Percentiles rank a stretch among this genome's conserved stretches.
Conservation (phyloP, 768 basidiomycete genomes). For the Mycena metata region DNA sequence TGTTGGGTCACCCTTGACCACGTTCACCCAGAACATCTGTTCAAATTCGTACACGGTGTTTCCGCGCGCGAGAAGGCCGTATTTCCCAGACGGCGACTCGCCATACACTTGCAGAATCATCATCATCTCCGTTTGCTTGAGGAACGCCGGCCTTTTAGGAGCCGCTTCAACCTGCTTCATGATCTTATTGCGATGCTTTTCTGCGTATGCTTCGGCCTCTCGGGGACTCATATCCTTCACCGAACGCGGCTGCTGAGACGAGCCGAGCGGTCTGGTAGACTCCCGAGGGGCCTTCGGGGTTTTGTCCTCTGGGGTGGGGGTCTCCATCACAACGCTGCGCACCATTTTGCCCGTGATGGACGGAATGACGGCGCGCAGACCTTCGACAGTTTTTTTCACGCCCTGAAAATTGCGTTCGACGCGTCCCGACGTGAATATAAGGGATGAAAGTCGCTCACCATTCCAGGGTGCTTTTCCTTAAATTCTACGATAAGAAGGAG, state of each 20-base stretch:
- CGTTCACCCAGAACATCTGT: constrained; percentile 3
- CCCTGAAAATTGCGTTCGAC: not conserved
- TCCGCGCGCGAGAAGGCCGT: not conserved
- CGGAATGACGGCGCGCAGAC: not conserved
- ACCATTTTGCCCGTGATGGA: constrained; percentile 1
- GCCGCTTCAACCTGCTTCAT: too few relatives aligned
- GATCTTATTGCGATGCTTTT: too few relatives aligned
- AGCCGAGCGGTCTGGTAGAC: too few relatives aligned
- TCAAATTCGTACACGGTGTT: constrained; percentile 3
- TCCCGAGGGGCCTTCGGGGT: too few relatives aligned
- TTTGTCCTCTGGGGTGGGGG: too few relatives aligned
- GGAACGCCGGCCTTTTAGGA: not conserved
- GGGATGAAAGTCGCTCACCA: not conserved
- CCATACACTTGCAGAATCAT: not conserved
- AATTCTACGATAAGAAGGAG: not conserved
- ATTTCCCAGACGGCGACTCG: not conserved
- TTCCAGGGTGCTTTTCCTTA: not conserved
- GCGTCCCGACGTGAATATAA: not conserved
- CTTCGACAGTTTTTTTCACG: not conserved
- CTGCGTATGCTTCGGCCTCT: not conserved
- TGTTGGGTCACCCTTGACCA: not conserved
- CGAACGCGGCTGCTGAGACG: not conserved
- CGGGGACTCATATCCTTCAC: not conserved
- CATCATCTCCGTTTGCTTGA: not conserved
- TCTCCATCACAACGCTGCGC: not conserved